Percentiles rank a stretch among this genome's conserved stretches.
phyloP scores from a whole-genome alignment of 1,284 basidiomycete species.

The Marasmius tenuissimus region DNA sequence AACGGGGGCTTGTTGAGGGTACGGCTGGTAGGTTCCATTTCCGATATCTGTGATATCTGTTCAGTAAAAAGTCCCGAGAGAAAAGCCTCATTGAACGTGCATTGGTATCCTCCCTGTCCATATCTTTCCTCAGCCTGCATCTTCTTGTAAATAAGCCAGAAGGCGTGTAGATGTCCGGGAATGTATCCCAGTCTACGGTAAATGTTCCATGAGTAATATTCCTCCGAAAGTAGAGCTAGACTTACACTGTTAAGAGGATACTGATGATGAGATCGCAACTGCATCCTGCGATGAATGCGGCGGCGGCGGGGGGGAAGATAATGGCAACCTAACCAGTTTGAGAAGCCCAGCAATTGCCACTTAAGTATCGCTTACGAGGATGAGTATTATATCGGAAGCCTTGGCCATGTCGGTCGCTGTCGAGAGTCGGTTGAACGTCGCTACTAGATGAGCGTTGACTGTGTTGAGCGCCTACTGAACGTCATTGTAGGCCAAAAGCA shows the following conservation, averaged over 20 bases:
- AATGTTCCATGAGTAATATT: neutral
- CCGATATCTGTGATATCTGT: neutral
- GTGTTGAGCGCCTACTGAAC: neutral
- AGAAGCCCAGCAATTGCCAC: neutral
- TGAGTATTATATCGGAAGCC: slow-evolving; percentile 31
- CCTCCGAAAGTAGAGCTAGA: slow-evolving; percentile 27
- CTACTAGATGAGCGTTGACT: neutral
- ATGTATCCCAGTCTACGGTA: slow-evolving; percentile 66
- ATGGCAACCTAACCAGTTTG: slow-evolving; percentile 53
- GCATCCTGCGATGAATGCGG: slow-evolving; percentile 70
- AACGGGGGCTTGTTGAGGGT: neutral
- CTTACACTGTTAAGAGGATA: slow-evolving; percentile 37
- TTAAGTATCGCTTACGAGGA: slow-evolving; percentile 29
- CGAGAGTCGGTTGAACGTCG: neutral
- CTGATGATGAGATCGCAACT: slow-evolving; percentile 73
- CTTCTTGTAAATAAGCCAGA: slow-evolving; percentile 75
- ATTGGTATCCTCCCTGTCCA: slow-evolving; percentile 65
- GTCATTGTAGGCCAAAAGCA: too few species aligned
- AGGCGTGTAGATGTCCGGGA: slow-evolving; percentile 70
- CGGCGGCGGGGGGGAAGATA: slow-evolving; percentile 60
- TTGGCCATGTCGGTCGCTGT: slow-evolving; percentile 24
- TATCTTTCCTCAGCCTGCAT: slow-evolving; percentile 79
- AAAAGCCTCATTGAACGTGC: slow-evolving; percentile 34
- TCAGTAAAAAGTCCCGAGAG: neutral
- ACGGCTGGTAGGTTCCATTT: neutral